Evolutionary conservation across 2,329 filamentous ascomycete species (phyloP).

Genomic region (Elsinoe australis): DNA sequence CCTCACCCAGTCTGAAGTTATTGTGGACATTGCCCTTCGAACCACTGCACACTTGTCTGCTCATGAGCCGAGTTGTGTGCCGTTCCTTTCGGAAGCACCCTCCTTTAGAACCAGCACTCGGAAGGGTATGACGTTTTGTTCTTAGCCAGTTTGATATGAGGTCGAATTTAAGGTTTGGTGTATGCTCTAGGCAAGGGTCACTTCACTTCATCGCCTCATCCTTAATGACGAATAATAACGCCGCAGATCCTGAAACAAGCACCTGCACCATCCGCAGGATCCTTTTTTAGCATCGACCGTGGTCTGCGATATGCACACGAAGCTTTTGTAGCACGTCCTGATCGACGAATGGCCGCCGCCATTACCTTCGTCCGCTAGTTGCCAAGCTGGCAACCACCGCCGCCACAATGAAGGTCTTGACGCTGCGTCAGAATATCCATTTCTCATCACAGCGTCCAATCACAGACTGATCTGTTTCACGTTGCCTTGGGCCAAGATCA

Average conservation of each 20-base stretch:
- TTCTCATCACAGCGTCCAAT: neutral
- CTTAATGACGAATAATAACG: neutral
- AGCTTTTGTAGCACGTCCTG: too few relatives aligned
- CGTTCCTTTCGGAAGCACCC: too few relatives aligned
- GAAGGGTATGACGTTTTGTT: neutral
- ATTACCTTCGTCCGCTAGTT: too few relatives aligned
- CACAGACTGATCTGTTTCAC: neutral
- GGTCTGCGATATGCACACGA: neutral
- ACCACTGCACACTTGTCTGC: too few relatives aligned
- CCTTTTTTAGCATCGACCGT: constrained; percentile 1
- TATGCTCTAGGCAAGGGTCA: constrained; percentile 3
- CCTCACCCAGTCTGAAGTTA: too few relatives aligned
- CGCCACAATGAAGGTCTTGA: neutral
- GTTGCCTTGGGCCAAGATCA: constrained; percentile 7
- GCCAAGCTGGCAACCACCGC: neutral
- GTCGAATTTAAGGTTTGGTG: neutral
- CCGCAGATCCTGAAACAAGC: neutral
- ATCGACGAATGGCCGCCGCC: neutral
- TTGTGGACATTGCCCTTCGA: too few relatives aligned
- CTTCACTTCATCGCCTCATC: neutral
- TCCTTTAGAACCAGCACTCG: too few relatives aligned
- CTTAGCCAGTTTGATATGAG: neutral
- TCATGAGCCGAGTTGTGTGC: too few relatives aligned
- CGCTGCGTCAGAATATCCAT: neutral
- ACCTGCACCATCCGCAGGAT: neutral